Percentiles rank a stretch among this genome's conserved stretches.
Conservation (phyloP, 2,329 filamentous ascomycete genomes). For the Colletotrichum sp. region DNA sequence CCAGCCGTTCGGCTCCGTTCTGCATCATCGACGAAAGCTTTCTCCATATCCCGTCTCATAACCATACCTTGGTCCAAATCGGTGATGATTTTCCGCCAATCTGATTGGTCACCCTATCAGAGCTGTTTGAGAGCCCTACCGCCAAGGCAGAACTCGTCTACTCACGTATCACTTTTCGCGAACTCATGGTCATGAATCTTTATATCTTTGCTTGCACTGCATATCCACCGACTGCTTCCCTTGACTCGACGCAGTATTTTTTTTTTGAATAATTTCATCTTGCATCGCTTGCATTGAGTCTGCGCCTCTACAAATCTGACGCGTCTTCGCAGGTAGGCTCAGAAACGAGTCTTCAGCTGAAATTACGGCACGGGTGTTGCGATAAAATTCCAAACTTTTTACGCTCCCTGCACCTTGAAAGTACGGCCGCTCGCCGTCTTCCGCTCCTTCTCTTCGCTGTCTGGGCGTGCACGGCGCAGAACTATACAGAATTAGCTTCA, state of each 20-base stretch:
- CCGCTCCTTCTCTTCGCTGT: constrained; percentile 95
- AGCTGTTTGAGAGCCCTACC: neutral
- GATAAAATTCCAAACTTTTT: neutral
- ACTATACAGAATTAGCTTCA: constrained; percentile 56
- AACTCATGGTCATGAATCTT: constrained; percentile 8
- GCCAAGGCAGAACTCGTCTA: neutral
- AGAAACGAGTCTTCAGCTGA: neutral
- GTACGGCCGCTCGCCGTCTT: constrained; percentile 98
- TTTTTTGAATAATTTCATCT: neutral
- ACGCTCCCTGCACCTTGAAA: constrained; percentile 66
- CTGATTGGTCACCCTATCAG: neutral
- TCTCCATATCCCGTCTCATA: neutral
- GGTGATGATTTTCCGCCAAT: neutral
- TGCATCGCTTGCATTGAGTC: neutral
- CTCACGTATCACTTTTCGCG: neutral
- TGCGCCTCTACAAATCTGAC: neutral
- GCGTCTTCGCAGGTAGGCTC: neutral
- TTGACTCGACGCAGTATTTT: neutral
- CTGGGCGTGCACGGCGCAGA: constrained; percentile 91
- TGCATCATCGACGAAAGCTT: neutral
- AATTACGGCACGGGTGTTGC: neutral
- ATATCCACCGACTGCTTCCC: neutral
- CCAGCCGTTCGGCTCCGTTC: neutral
- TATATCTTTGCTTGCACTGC: neutral
- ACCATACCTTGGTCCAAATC: neutral